These are phyloP conservation scores for Aspergillus coremiiformis DNA, from an alignment of 495 filamentous ascomycete species.

Conservation along the genomic window DNA sequence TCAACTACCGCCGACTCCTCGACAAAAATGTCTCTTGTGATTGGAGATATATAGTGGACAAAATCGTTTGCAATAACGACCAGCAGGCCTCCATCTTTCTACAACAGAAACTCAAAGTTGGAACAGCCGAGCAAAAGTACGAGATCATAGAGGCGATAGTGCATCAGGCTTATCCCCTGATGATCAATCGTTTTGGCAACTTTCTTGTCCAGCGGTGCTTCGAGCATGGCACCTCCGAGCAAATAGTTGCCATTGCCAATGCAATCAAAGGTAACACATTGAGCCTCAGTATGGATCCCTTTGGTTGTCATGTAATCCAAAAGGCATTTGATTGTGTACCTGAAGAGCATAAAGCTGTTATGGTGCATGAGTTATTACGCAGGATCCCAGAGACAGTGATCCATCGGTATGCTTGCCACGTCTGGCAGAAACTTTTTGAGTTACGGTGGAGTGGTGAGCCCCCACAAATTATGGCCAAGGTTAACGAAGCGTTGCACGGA, in stretches of 20 bases:
- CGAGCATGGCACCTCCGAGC: constrained; percentile 92
- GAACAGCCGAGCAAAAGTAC: constrained; percentile 89
- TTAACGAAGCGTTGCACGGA: constrained; percentile 88
- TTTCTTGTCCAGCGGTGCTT: constrained; percentile 98
- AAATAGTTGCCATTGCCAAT: constrained; percentile 90
- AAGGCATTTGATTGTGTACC: constrained; percentile 97
- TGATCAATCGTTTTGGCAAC: constrained; percentile 96
- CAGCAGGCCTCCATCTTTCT: constrained; percentile 98
- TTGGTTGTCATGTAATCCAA: constrained; percentile 96
- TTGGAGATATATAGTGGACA: constrained; percentile 99
- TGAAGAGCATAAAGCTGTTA: constrained; percentile 93
- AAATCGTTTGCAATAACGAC: constrained; percentile 98
- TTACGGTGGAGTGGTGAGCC: constrained; percentile 90
- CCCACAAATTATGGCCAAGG: constrained; percentile 96
- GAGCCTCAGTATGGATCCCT: constrained; percentile 93
- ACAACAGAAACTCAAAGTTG: constrained; percentile 97
- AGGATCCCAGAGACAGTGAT: constrained; percentile 97
- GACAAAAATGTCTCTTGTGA: constrained; percentile 96
- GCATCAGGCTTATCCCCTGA: constrained; percentile 87
- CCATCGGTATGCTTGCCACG: constrained; percentile 96
- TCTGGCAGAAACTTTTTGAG: constrained; percentile 99
- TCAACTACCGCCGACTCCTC: constrained; percentile 92
- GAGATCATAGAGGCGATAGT: constrained; percentile 97
- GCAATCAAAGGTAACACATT: constrained; percentile 92
- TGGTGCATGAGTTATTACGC: constrained; percentile 94